Percentiles rank a stretch among this genome's conserved stretches.
These are phyloP conservation scores for Apophysomyces variabilis DNA, from an alignment of 371 early-diverging fungal genomes.

Conservation along the genomic window DNA sequence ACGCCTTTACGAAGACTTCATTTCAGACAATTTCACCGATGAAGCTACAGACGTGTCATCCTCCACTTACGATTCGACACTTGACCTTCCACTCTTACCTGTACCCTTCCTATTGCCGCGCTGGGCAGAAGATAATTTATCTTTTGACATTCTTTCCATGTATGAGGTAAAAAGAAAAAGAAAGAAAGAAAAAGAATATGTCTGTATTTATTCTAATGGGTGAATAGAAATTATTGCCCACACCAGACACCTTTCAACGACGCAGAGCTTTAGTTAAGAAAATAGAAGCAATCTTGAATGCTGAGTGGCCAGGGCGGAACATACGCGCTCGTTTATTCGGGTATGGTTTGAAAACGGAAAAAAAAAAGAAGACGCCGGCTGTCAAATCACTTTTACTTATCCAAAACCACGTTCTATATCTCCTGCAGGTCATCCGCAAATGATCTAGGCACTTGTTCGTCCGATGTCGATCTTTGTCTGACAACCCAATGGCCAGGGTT, in stretches of 20 bases:
- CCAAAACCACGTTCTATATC: neutral
- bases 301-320: constrained; percentile 62
- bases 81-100: neutral
- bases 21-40: constrained; percentile 7
- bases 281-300: constrained; percentile 57
- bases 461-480: constrained; percentile 68
- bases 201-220: neutral
- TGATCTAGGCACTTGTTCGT: constrained; percentile 54
- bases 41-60: constrained; percentile 2
- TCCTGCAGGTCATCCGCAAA: constrained; percentile 60
- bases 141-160: constrained; percentile 28
- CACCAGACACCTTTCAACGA: constrained; percentile 58
- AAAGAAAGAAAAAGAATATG: neutral
- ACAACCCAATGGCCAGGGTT: constrained; percentile 57
- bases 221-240: constrained; percentile 52
- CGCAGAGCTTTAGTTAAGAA: constrained; percentile 57
- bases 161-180: constrained; percentile 31
- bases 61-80: neutral
- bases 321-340: constrained; percentile 70
- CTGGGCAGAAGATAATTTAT: constrained; percentile 17
- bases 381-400: neutral
- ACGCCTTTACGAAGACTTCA: neutral
- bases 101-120: neutral
- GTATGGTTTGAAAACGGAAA: constrained; percentile 23
- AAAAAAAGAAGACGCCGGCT: neutral